Evolutionary conservation across 139 green algal genomes (phyloP), one percentile per base, ranked within the genome.

Genomic region (Helicosporidium sp.): DNA sequence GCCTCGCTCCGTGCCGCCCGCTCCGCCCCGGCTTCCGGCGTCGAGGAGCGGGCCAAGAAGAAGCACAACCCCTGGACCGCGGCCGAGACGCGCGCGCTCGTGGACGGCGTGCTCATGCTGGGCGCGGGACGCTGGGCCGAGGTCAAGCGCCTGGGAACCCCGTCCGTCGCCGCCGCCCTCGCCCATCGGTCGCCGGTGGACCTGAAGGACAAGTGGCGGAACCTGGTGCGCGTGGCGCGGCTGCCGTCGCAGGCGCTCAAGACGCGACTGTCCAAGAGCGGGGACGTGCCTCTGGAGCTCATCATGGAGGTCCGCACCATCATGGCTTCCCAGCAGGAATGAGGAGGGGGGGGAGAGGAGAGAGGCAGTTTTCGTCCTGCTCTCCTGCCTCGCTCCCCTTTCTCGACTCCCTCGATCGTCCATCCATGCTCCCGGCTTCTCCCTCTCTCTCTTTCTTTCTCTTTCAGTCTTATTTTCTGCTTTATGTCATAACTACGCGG

Each of bases 81-180:
- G 37, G 57, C 68, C 16, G 79, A 90, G 60, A 80, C 78, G 13
- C 23, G 74, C 41, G 68, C 74, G 12, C 63, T 90, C 8, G 57
- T 90, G 2, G 61, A 76, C 17, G 79, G 79, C 12, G 79, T 90
- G 15, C 57, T 57, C 34, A 49, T 46, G 8, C 77, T 73, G 51
- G 74, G 72, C 27, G 64, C 57, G 8, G 70, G 71, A 26, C 80
- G 82, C 56, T 85, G 79, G 79, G 63, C 73, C 25, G 61, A 76
- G 28, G 73, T 83, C 51, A 83, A 68, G 41, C 48, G 53, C 26
- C 48, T 62, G 48, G 15, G 37, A 15, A 15, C 49, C 4, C n/a
- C 48, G n/a, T 41, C 39, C 36, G 51, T 68, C 48, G 34, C 25
- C 25, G 42, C 29, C n/a, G 13, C 61, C 27, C 52, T 66, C 33